These are phyloP conservation scores for Scleroderma bovista DNA, from an alignment of 768 basidiomycete species.

Conservation along the genomic window DNA sequence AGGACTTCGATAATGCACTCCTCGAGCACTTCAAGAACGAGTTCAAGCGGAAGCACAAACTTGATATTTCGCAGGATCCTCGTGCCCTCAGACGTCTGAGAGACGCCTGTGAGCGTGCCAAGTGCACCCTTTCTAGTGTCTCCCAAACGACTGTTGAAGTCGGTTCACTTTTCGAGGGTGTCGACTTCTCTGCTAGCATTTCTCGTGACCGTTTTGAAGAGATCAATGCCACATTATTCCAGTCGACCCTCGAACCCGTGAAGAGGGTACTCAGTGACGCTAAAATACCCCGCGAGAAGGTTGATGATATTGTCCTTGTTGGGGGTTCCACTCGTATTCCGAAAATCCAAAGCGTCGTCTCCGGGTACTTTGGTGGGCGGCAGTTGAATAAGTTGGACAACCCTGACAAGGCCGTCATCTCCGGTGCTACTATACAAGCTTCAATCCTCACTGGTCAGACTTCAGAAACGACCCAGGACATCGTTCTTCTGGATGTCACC, in stretches of 20 bases:
- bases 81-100: slow-evolving; percentile 99
- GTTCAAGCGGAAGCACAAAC: slow-evolving; percentile 91
- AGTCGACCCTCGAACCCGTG: slow-evolving; percentile 89
- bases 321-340: slow-evolving; percentile 99
- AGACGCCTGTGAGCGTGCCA: slow-evolving; percentile 99
- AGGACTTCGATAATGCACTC: slow-evolving; percentile 93
- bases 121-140: slow-evolving; percentile 95
- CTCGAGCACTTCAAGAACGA: slow-evolving; percentile 81
- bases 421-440: slow-evolving; percentile 97
- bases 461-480: slow-evolving; percentile 97
- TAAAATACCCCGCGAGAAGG: slow-evolving; percentile 85
- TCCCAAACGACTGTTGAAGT: slow-evolving; percentile 96
- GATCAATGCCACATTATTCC: too few species aligned
- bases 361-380: slow-evolving; percentile 82
- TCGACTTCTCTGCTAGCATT: too few species aligned
- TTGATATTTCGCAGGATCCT: slow-evolving; percentile 76
- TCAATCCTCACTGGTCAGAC: slow-evolving; percentile 98
- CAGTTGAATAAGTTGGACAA: slow-evolving; percentile 99
- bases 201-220: too few species aligned
- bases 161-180: slow-evolving; percentile 94
- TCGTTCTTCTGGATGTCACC: slow-evolving; percentile 96
- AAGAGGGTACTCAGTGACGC: slow-evolving; percentile 96
- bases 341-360: slow-evolving; percentile 85
- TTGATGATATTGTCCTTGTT: slow-evolving; percentile 96
- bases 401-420: slow-evolving; percentile 98